Evolutionary conservation across 257 asterid species (phyloP), one percentile per base, ranked within the genome.

Genomic region (Buddleja alternifolia): DNA sequence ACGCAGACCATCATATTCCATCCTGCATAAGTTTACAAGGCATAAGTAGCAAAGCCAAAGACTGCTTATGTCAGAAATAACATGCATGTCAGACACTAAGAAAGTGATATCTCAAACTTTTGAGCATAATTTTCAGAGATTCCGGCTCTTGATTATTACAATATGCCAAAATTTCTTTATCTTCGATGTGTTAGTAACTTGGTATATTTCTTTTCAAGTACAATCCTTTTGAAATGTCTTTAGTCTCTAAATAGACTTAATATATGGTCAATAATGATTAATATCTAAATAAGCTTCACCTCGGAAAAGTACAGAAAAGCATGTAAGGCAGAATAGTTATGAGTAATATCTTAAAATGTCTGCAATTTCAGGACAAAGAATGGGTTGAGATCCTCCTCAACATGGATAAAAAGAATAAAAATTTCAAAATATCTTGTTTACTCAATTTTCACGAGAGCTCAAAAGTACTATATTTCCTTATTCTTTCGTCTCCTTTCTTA

Each of bases 1-100:
- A 84, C 69, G 46, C 86, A 82, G 44, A 90, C 96, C 70, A 80
- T 75, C 86, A 82, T 81, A 65, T 90, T 83, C 93, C 95, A 90
- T 45, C 85, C 96, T 90, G 86, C 12, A 32, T 42, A 78, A 23
- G 14, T 10, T 23, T 21, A 11, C 15, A 19, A 34, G 57, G 54
- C 66, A 42, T 20, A 67, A 40, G 44, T 57, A 32, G n/a, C 45
- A 36, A 37, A 59, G 48, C 61, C 34, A 34, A 52, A 20, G 11
- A 44, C 39, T 48, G 52, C 9, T 42, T 5, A 8, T 19, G 52
- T 24, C 52, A 20, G 16, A 25, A 15, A 56, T 23, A 41, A 51
- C 14, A 6, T 12, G 40, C 53, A 9, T 8, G 20, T 23, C 20
- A 39, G 8, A 12, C n/a, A n/a, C n/a, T n/a, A 14, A 14, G 45